Evolutionary conservation across 768 basidiomycete species (phyloP), one percentile per base, ranked within the genome.

Genomic region (Agaricus blazei): DNA sequence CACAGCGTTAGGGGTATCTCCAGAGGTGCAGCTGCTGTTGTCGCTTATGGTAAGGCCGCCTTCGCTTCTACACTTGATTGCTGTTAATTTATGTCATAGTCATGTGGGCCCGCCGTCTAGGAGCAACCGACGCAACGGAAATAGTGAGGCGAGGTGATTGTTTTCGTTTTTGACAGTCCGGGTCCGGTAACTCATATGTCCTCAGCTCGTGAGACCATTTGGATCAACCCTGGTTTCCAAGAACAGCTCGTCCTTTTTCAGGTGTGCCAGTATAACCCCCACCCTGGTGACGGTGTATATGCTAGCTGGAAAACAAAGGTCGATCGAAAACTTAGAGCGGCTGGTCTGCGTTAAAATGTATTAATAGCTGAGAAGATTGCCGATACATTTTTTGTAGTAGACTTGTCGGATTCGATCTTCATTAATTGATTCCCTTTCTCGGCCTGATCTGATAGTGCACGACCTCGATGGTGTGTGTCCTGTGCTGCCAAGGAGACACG

Each of bases 211-310:
- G 83, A 87, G 67, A 85, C 88, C 63, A 86, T 88, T 51, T 89
- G 87, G 87, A 79, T 82, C 58, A 87, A 82, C 58, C 79, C 85
- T n/a, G 88, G 87, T 43, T 89, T 90, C 68, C 82, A 86, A 55
- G 85, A 88, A 70, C 88, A 90, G 61, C 78, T 90, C 27, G 82
- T 88, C 34, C 71, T 90, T 46, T 90, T 87, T 53, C 85, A 85
- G 63, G 74, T 89, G 31, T 90, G 88, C 66, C 75, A 77, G 66
- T 90, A 89, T 58, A 74, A 74, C 26, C 87, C 87, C 11, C 75
- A 75, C 23, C 78, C 77, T 3, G 62, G 72, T 14, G 81, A 83
- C 60, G 85, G 85, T 7, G 81, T 86, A 59, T 90, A 90, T 63
- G 64, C 69, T 50, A 82, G 77, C 48, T 89, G 87, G 87, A 79